Percentiles rank a stretch among this genome's conserved stretches.
Conservation (phyloP, 805 yeast species). For the Cyberlindnera sargentensis region DNA sequence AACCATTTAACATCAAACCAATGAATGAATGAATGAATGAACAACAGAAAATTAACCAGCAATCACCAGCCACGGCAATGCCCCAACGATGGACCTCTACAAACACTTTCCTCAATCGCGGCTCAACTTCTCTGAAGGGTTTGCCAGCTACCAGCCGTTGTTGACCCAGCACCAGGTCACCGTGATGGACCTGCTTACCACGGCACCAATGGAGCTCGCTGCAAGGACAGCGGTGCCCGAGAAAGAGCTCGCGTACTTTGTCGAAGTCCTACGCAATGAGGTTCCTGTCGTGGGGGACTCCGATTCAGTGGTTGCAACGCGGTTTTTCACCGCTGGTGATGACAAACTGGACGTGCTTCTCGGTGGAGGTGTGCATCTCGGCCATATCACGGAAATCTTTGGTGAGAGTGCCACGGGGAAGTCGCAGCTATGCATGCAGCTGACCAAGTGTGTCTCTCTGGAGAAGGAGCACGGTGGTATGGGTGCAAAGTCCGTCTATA, state of each 20-base stretch:
- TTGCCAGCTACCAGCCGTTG: slow-evolving; percentile 23
- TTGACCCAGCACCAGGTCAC: slow-evolving; percentile 27
- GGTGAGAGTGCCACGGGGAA: slow-evolving; percentile 88
- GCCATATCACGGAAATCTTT: slow-evolving; percentile 62
- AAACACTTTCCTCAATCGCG: slow-evolving; percentile 32
- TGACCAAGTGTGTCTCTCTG: slow-evolving; percentile 53
- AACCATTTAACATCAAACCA: too few relatives aligned
- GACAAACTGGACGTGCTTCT: slow-evolving; percentile 39
- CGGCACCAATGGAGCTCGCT: slow-evolving; percentile 22
- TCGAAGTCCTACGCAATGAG: slow-evolving; percentile 1
- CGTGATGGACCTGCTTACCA: slow-evolving; percentile 34
- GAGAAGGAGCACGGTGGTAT: slow-evolving; percentile 42
- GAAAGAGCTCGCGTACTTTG: slow-evolving; percentile 5
- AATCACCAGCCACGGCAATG: too few relatives aligned
- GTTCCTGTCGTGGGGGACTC: neutral
- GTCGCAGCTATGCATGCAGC: slow-evolving; percentile 67
- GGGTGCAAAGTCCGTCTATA: slow-evolving; percentile 46
- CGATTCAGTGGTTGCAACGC: slow-evolving; percentile 12
- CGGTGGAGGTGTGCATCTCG: slow-evolving; percentile 50
- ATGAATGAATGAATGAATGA: too few relatives aligned
- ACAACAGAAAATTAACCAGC: too few relatives aligned
- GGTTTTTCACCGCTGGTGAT: slow-evolving; percentile 47
- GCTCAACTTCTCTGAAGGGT: slow-evolving; percentile 29
- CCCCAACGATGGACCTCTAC: slow-evolving; percentile 32
- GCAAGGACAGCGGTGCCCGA: slow-evolving; percentile 8